Evolutionary conservation across 2,329 filamentous ascomycete genomes (phyloP).

Genomic region (Ophiocordyceps camponoti-floridani): DNA sequence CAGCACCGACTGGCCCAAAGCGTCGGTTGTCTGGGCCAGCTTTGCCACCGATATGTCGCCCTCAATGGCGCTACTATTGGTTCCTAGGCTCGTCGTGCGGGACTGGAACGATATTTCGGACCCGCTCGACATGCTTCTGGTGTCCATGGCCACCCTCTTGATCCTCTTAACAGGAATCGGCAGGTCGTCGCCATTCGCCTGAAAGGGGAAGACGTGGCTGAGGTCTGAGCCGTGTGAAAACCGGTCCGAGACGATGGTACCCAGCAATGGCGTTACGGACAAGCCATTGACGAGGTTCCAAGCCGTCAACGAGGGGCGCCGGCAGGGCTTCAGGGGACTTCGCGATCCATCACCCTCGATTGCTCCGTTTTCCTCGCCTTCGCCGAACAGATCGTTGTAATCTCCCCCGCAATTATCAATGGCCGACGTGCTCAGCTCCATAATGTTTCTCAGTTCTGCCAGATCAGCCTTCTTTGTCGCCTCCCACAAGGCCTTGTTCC

Average conservation of each 20-base stretch:
- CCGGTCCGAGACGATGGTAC: constrained; percentile 23
- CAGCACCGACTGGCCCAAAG: constrained; percentile 62
- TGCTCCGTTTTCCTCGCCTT: constrained; percentile 18
- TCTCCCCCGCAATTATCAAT: constrained; percentile 27
- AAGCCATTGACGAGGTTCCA: constrained; percentile 29
- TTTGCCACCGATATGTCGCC: constrained; percentile 74
- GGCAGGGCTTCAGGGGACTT: constrained; percentile 23
- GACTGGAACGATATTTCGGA: constrained; percentile 76
- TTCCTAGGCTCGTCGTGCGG: constrained; percentile 59
- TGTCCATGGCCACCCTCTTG: constrained; percentile 81
- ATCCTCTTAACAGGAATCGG: constrained; percentile 26
- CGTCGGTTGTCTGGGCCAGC: constrained; percentile 51
- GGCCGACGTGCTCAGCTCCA: constrained; percentile 49
- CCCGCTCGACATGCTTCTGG: constrained; percentile 69
- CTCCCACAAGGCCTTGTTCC: constrained; percentile 79
- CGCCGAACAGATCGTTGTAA: constrained; percentile 28
- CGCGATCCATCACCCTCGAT: constrained; percentile 12
- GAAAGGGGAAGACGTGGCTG: constrained; percentile 83
- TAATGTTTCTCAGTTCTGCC: constrained; percentile 54
- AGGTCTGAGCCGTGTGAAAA: constrained; percentile 40
- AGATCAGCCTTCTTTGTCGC: constrained; percentile 64
- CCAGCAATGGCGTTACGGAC: constrained; percentile 19
- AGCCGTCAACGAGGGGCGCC: constrained; percentile 23
- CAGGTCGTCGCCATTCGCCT: constrained; percentile 29
- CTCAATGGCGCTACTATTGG: constrained; percentile 54